These are phyloP conservation scores for Zygnema circumcarinatum DNA, from an alignment of 139 green algal genomes.

Conservation along the genomic window DNA sequence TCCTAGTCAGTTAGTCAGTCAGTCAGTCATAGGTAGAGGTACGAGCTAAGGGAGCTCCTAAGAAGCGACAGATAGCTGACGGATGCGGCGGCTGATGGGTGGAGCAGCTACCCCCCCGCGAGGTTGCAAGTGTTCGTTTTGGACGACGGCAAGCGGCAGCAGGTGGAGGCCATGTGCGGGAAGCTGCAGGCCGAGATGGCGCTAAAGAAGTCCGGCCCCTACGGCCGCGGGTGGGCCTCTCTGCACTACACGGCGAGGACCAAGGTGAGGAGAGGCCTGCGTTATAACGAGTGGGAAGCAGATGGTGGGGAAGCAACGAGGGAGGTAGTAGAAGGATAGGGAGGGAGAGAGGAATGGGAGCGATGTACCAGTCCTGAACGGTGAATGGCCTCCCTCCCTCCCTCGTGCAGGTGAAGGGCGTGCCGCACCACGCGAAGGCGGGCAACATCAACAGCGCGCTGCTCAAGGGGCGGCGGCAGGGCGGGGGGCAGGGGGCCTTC, in stretches of 20 bases:
- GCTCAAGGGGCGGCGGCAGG: not conserved
- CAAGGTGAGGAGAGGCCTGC: not conserved
- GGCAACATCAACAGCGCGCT: conserved; percentile 53
- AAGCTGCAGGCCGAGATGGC: conserved; percentile 12
- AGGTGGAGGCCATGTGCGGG: conserved; percentile 22
- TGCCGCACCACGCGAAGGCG: conserved; percentile 50
- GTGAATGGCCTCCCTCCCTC: too few relatives aligned
- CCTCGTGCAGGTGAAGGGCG: conserved; percentile 44
- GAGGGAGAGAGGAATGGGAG: too few relatives aligned
- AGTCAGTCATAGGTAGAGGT: too few relatives aligned
- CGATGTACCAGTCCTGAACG: too few relatives aligned
- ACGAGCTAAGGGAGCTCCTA: too few relatives aligned
- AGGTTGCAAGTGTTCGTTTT: conserved; percentile 39
- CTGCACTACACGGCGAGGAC: conserved; percentile 7
- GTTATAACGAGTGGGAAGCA: too few relatives aligned
- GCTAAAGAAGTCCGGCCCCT: not conserved
- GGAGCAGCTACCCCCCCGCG: not conserved
- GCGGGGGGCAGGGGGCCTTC: not conserved
- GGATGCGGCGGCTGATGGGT: too few relatives aligned
- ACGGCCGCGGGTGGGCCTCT: not conserved
- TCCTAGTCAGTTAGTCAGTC: not conserved
- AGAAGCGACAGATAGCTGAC: too few relatives aligned
- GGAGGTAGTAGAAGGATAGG: too few relatives aligned
- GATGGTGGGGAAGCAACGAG: too few relatives aligned
- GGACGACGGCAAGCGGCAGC: conserved; percentile 22